These are phyloP conservation scores for Citrus sinensis DNA, from an alignment of 345 rosid genomes.

Conservation along the genomic window DVS_A1.0 CM039164.1:4637001-4637500, in stretches of 20 bases:
- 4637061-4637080: constrained; percentile 94
- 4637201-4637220: background rate
- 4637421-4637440: background rate
- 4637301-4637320: background rate
- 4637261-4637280: background rate
- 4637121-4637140: constrained; percentile 85
- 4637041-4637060: constrained; percentile 77
- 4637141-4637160: constrained; percentile 67
- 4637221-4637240: background rate
- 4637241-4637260: constrained; percentile 7
- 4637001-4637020: constrained; percentile 17
- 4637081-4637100: constrained; percentile 86
- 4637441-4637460: background rate
- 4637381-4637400: background rate
- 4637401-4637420: background rate
- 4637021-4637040: constrained; percentile 77
- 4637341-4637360: background rate
- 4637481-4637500: background rate
- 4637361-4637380: background rate
- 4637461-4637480: background rate
- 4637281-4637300: background rate
- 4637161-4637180: constrained; percentile 6
- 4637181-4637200: background rate
- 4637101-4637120: constrained; percentile 94
- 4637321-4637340: background rate